Evolutionary conservation across 306 rosid genomes (phyloP).

Genomic region (Heteromeles arbutifolia): DNA sequence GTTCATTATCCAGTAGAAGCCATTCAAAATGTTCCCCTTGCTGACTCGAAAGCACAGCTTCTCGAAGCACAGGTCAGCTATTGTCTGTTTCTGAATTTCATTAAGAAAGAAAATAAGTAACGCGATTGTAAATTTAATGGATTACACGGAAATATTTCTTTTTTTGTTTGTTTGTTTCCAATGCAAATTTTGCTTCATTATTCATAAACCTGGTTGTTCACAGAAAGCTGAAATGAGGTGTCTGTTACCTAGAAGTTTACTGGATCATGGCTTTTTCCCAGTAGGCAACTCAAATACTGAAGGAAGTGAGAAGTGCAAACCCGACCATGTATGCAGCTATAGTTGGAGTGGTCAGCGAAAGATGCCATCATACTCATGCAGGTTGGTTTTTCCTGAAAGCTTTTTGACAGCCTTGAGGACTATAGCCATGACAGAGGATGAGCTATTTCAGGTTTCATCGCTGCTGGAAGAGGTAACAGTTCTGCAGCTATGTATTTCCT

Average conservation of each 20-base stretch:
- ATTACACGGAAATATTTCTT: background rate
- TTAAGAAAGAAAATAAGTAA: background rate
- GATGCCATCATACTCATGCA: slow-evolving; percentile 62
- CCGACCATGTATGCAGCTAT: slow-evolving; percentile 39
- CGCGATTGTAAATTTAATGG: background rate
- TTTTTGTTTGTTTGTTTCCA: background rate
- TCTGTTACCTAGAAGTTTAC: slow-evolving; percentile 64
- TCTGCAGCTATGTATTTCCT: slow-evolving; percentile 6
- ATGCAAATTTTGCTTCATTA: background rate
- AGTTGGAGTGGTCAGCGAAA: slow-evolving; percentile 96
- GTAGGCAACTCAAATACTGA: slow-evolving; percentile 21
- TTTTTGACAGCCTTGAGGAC: slow-evolving; percentile 78
- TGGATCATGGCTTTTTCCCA: slow-evolving; percentile 71
- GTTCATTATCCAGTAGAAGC: slow-evolving; percentile 90
- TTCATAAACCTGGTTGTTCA: slow-evolving; percentile 10
- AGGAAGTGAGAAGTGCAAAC: slow-evolving; percentile 29
- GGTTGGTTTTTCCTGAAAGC: slow-evolving; percentile 78
- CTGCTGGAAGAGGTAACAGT: slow-evolving; percentile 76
- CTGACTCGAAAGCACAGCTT: slow-evolving; percentile 70
- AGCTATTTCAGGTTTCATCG: slow-evolving; percentile 70
- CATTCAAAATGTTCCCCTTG: slow-evolving; percentile 43
- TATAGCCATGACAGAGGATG: slow-evolving; percentile 75
- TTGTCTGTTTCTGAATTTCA: slow-evolving; percentile 9
- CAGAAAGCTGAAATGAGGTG: slow-evolving; percentile 95
- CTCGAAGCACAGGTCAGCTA: slow-evolving; percentile 77